Evolutionary conservation across 2,329 filamentous ascomycete species (phyloP).

Genomic region (Rutstroemia sp.): DNA sequence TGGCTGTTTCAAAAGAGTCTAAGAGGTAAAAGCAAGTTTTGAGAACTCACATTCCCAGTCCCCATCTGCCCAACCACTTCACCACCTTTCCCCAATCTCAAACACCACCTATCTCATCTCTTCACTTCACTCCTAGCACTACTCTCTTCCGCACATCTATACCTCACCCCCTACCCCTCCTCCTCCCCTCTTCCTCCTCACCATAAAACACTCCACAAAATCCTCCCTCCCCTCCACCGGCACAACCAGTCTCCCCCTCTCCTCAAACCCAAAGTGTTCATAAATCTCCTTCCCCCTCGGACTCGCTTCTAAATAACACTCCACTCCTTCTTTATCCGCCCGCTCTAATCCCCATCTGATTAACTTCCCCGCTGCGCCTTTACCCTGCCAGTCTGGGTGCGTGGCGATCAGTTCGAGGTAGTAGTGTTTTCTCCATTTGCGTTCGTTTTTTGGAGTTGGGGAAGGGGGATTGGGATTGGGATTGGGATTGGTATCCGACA

Average conservation of each 20-base stretch:
- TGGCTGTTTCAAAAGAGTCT: too few relatives aligned
- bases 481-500: too few relatives aligned
- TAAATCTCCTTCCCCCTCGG: conserved; percentile 40
- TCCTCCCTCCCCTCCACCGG: conserved; percentile 29
- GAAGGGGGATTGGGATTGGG: too few relatives aligned
- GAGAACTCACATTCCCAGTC: too few relatives aligned
- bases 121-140: too few relatives aligned
- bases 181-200: conserved; percentile 6
- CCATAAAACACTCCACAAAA: conserved; percentile 28
- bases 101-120: neutral
- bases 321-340: conserved; percentile 37
- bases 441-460: too few relatives aligned
- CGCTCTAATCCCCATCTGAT: conserved; percentile 40
- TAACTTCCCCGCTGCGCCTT: conserved; percentile 37
- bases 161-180: neutral
- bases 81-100: too few relatives aligned
- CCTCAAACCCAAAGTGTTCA: conserved; percentile 39
- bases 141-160: too few relatives aligned
- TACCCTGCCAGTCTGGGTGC: conserved; percentile 36
- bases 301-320: conserved; percentile 45
- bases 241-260: conserved; percentile 34
- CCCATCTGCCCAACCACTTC: too few relatives aligned
- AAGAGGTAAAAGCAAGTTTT: too few relatives aligned
- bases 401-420: conserved; percentile 43
- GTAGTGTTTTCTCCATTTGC: conserved; percentile 34